These are phyloP conservation scores for Tagetes patula DNA, from an alignment of 129 eudicot genomes.

Conservation along the genomic window DNA sequence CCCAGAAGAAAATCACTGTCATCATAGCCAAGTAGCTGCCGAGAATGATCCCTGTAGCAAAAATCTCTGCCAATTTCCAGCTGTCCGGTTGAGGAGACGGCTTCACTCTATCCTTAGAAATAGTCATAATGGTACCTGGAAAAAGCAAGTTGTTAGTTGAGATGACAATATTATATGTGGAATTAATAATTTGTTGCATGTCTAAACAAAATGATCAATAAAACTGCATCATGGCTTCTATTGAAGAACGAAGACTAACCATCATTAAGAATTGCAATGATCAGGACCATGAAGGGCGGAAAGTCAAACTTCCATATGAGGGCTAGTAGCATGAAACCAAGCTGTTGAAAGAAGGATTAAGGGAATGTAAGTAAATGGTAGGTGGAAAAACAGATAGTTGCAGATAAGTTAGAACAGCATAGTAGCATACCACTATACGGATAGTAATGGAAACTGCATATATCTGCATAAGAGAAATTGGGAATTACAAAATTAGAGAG, in stretches of 20 bases:
- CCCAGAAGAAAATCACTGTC: constrained; percentile 86
- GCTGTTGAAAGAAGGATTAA: constrained; percentile 42
- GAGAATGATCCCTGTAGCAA: constrained; percentile 68
- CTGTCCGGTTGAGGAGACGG: constrained; percentile 75
- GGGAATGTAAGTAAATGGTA: constrained; percentile 9
- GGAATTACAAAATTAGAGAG: constrained; percentile 7
- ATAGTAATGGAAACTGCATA: constrained; percentile 91
- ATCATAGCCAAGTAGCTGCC: constrained; percentile 79
- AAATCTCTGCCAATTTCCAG: constrained; percentile 80
- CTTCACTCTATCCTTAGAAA: constrained; percentile 77
- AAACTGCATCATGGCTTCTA: neutral
- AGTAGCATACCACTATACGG: constrained; percentile 79
- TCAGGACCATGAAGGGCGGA: constrained; percentile 83
- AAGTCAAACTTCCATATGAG: constrained; percentile 84
- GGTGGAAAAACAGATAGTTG: constrained; percentile 3
- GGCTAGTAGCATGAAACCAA: constrained; percentile 82
- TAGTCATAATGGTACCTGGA: constrained; percentile 78
- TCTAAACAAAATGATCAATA: neutral
- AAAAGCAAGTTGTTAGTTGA: neutral
- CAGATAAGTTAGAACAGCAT: constrained; percentile 13
- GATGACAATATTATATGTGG: constrained; percentile 4
- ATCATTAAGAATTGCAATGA: constrained; percentile 70
- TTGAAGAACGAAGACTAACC: constrained; percentile 42
- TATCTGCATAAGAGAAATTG: constrained; percentile 47
- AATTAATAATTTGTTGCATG: neutral